Evolutionary conservation across 2,329 filamentous ascomycete species (phyloP).

Genomic region (Tolypocladium nubicola): DNA sequence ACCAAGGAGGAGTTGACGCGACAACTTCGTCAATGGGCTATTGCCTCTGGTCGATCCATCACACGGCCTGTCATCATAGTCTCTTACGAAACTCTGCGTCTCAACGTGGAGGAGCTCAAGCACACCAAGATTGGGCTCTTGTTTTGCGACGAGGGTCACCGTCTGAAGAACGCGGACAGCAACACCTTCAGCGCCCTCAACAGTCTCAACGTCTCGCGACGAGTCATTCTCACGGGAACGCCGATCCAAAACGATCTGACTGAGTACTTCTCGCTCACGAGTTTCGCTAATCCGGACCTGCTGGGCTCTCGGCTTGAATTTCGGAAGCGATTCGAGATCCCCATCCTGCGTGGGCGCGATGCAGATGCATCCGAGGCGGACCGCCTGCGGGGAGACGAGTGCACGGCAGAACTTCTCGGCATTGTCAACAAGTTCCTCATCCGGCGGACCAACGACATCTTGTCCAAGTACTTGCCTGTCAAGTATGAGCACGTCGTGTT

Average conservation of each 20-base stretch:
- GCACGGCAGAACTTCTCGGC: slow-evolving; percentile 66
- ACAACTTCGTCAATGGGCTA: slow-evolving; percentile 91
- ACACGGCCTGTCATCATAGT: slow-evolving; percentile 93
- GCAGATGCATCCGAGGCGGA: slow-evolving; percentile 79
- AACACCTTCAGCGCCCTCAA: slow-evolving; percentile 91
- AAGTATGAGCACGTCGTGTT: slow-evolving; percentile 99
- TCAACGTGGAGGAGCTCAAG: slow-evolving; percentile 84
- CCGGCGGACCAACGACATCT: slow-evolving; percentile 89
- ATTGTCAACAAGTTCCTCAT: slow-evolving; percentile 99
- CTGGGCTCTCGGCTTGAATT: slow-evolving; percentile 86
- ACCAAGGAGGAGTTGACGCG: slow-evolving; percentile 85
- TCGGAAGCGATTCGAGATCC: slow-evolving; percentile 85
- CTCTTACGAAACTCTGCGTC: slow-evolving; percentile 87
- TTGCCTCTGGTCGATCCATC: slow-evolving; percentile 78
- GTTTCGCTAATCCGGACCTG: slow-evolving; percentile 90
- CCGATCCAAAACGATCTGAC: slow-evolving; percentile 98
- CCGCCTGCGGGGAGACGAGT: slow-evolving; percentile 71
- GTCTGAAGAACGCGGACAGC: slow-evolving; percentile 92
- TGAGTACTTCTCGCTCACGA: slow-evolving; percentile 91
- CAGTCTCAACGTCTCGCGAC: slow-evolving; percentile 75
- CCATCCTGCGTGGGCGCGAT: slow-evolving; percentile 84
- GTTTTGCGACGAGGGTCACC: slow-evolving; percentile 93
- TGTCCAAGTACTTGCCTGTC: slow-evolving; percentile 94
- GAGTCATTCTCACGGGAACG: slow-evolving; percentile 92
- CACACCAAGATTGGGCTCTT: slow-evolving; percentile 85